Conservation (phyloP, 129 eudicot species). For the Helianthus tuberosus region DNA sequence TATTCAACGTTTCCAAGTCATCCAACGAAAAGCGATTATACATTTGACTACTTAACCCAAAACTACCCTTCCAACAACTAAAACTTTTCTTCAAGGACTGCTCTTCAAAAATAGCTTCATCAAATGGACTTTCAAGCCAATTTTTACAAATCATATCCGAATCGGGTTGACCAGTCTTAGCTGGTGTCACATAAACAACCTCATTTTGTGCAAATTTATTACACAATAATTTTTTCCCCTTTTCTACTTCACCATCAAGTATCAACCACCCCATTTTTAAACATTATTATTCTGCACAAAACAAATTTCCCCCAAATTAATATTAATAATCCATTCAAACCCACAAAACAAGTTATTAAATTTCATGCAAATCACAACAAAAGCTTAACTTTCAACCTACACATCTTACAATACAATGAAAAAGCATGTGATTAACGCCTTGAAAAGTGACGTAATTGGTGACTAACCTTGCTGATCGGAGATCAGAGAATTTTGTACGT, state of each 20-base stretch:
- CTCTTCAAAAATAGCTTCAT: slow-evolving; percentile 19
- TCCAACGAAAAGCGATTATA: slow-evolving; percentile 22
- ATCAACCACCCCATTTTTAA: slow-evolving; percentile 10
- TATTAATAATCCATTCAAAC: too few relatives aligned
- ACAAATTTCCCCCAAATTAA: neutral
- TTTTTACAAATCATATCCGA: slow-evolving; percentile 24
- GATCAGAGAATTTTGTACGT: slow-evolving; percentile 25
- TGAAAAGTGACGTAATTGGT: neutral
- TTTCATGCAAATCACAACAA: slow-evolving; percentile 11
- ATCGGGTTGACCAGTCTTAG: slow-evolving; percentile 4
- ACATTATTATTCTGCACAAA: slow-evolving; percentile 19
- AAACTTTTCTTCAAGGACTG: neutral
- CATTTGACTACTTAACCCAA: slow-evolving; percentile 33
- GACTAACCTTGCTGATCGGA: slow-evolving; percentile 36
- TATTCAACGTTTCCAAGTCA: neutral
- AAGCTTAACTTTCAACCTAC: neutral
- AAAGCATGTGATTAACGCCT: neutral
- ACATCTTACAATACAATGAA: slow-evolving; percentile 33
- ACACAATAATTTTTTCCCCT: slow-evolving; percentile 33
- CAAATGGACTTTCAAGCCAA: slow-evolving; percentile 19
- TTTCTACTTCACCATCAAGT: slow-evolving; percentile 18
- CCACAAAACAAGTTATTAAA: neutral
- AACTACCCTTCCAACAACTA: slow-evolving; percentile 29
- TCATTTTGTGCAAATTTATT: slow-evolving; percentile 28
- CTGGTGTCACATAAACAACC: too few relatives aligned